A percentile compares a stretch with the other conserved stretches of the same genome.
Conservation (phyloP, 768 basidiomycete species). For the Dacryopinax spathularia region DNA sequence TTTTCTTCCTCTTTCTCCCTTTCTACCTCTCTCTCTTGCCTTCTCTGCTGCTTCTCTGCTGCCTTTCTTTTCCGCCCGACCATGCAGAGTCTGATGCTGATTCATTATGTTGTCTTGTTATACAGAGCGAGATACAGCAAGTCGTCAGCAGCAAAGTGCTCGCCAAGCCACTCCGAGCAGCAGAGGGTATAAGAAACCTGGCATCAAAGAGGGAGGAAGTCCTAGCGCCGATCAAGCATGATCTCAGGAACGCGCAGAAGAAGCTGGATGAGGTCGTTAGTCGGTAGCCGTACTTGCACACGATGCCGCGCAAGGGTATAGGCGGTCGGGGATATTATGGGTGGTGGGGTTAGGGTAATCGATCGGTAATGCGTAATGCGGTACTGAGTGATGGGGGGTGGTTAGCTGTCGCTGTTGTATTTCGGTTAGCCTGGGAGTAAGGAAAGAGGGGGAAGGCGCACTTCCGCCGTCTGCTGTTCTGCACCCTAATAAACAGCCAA, state of each 20-base stretch:
- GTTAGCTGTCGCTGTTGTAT: too few species aligned
- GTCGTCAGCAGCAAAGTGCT: slow-evolving; percentile 10
- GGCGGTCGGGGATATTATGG: too few species aligned
- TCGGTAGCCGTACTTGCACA: too few species aligned
- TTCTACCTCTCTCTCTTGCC: too few species aligned
- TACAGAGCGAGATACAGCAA: slow-evolving; percentile 6
- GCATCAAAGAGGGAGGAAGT: slow-evolving; percentile 11
- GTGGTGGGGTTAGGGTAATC: too few species aligned
- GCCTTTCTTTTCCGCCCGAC: too few species aligned
- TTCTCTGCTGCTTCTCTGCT: too few species aligned
- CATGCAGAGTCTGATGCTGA: too few species aligned
- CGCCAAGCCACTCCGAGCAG: slow-evolving; percentile 16
- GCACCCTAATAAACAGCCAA: slow-evolving; percentile 88
- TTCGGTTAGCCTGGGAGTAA: not conserved
- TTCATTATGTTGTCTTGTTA: not conserved
- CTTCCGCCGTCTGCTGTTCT: slow-evolving; percentile 59
- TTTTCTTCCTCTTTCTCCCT: too few species aligned
- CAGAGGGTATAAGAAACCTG: slow-evolving; percentile 16
- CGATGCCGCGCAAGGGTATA: too few species aligned
- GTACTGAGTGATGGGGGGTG: too few species aligned
- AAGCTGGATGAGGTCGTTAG: not conserved
- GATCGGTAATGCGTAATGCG: too few species aligned
- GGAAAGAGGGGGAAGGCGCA: not conserved
- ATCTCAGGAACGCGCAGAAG: not conserved
- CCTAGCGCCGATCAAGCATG: slow-evolving; percentile 12